Evolutionary conservation across 148 eudicot species (phyloP).

Genomic region (Euryodendron excelsum): DNA sequence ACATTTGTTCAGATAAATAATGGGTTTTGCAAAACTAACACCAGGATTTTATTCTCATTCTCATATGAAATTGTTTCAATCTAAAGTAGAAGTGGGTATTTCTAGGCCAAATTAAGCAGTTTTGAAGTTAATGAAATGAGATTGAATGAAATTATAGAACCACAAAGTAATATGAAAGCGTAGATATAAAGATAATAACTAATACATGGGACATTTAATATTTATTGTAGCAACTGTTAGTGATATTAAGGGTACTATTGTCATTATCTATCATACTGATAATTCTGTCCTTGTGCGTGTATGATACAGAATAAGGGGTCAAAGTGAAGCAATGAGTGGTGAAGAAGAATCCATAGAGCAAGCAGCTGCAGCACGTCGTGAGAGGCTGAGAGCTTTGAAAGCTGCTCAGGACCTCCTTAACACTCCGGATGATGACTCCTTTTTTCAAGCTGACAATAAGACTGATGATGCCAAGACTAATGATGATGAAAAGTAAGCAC

Average conservation of each 20-base stretch:
- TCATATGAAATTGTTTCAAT: neutral
- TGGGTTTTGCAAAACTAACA: too few species aligned
- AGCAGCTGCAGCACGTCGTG: constrained; percentile 74
- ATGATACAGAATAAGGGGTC: neutral
- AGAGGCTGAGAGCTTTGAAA: constrained; percentile 73
- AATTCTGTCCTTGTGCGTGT: neutral
- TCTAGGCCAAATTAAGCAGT: neutral
- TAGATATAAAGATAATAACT: neutral
- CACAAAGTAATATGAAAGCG: neutral
- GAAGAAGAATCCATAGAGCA: constrained; percentile 64
- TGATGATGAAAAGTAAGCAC: constrained; percentile 47
- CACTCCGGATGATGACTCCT: constrained; percentile 58
- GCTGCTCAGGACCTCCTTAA: constrained; percentile 79
- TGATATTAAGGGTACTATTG: neutral
- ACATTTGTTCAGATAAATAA: too few species aligned
- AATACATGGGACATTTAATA: neutral
- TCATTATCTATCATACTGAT: neutral
- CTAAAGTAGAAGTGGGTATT: neutral
- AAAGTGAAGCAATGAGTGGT: constrained; percentile 39
- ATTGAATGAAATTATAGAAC: neutral
- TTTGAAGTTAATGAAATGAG: neutral
- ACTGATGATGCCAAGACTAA: constrained; percentile 20
- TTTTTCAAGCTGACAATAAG: constrained; percentile 24
- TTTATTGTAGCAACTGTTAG: neutral
- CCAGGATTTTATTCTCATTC: neutral